Base-by-base conservation (phyloP, 2,329 filamentous ascomycete genomes). In the Dactylellina haptotyla region DNA sequence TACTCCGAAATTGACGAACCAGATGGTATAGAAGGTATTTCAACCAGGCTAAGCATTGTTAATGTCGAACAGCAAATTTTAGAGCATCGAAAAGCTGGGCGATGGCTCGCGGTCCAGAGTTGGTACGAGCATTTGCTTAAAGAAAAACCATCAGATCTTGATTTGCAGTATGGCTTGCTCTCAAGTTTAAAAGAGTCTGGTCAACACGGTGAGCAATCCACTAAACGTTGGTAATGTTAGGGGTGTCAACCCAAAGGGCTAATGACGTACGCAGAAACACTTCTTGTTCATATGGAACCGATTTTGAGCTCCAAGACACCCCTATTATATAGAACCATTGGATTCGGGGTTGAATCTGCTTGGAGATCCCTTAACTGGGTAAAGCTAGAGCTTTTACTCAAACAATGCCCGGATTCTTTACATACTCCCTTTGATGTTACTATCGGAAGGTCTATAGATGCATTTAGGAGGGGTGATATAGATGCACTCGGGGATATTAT, bases 1-100 rank as follows among this genome's bases (percentile, higher is more conserved):
- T 99, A 99, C 80, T 92, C 92, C 0, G 91, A 97, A 77, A 98
- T 99, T 73, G 95, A 99, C 78, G 95, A 99, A 78, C 96, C 95
- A 0, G 95, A 99, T 80, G 93, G 94, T 0, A 89, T 99, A 32
- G 93, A 98, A 79, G 95, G 95, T 1, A 94, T 99, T 73, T 96
- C 94, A 1, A 88, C 92, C 18, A 90, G 95, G 79, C 84, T 98
- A 2, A 90, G 90, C 69, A 88, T 93, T 9, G 83, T 98, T n/a
- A 91, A 96, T 76, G 89, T 97, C 54, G 91, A 97, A 72, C 94
- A 97, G 79, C 93, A 98, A 79, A 90, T 97, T 30, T 84, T 97
- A 63, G 92, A 96, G 77, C 93, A 99, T 81, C 88, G 91, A 66
- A 98, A 97, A 80, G 91, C 93, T 18, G 95, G 95, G 2, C 86